Evolutionary conservation across 179 eudicot species (phyloP).

Genomic region (Silene vulgaris): DNA sequence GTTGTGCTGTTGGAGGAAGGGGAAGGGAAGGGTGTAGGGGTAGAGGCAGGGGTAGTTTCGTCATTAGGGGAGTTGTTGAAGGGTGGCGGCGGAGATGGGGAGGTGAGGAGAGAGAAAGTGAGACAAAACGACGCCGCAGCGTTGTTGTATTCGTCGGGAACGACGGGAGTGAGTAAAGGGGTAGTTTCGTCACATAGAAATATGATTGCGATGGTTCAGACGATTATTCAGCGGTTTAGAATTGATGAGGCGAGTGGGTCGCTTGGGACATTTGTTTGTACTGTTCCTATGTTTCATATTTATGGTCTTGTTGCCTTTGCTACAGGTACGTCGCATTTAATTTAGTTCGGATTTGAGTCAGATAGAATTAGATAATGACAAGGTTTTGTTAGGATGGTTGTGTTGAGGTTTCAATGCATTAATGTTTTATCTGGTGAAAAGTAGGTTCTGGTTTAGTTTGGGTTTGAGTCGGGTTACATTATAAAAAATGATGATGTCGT

Average conservation of each 20-base stretch:
- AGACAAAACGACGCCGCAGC: slow-evolving; percentile 69
- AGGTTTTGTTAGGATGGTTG: no score
- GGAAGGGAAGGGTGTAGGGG: slow-evolving; percentile 12
- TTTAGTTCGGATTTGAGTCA: no score
- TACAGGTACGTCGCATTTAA: slow-evolving; percentile 30
- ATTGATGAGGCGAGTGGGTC: slow-evolving; percentile 24
- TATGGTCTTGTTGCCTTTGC: slow-evolving; percentile 89
- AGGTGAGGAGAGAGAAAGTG: slow-evolving; percentile 29
- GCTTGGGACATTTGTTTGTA: slow-evolving; percentile 51
- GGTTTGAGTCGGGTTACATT: no score
- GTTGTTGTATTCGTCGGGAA: slow-evolving; percentile 82
- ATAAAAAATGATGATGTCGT: no score
- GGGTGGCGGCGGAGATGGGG: slow-evolving; percentile 23
- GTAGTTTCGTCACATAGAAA: slow-evolving; percentile 73
- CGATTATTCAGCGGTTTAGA: slow-evolving; percentile 38
- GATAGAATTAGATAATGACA: no score
- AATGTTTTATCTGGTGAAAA: no score
- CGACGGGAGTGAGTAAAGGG: slow-evolving; percentile 89
- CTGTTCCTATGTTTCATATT: slow-evolving; percentile 95
- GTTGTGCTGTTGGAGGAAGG: slow-evolving; percentile 37
- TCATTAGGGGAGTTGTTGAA: slow-evolving; percentile 35
- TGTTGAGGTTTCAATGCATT: no score
- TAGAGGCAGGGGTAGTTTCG: slow-evolving; percentile 31
- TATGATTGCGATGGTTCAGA: slow-evolving; percentile 76
- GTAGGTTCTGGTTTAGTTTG: not conserved